phyloP scores from a whole-genome alignment of 331 rosid genomes.

The Telfairia occidentalis region DNA sequence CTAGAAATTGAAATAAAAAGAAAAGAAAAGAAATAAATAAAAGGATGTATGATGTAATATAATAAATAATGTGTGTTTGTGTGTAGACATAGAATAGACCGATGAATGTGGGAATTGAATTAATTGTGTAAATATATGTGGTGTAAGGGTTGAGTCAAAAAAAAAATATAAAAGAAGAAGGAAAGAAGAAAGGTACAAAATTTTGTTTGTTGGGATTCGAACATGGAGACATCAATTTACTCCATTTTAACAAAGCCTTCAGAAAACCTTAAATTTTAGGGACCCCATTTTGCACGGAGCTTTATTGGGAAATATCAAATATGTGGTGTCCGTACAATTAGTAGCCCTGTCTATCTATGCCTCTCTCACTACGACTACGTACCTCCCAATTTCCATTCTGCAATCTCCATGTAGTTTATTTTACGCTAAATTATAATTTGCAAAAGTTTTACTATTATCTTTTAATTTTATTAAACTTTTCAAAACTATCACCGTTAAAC shows the following conservation, averaged over 20 bases:
- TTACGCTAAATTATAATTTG: too few species aligned
- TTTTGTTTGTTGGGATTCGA: neutral
- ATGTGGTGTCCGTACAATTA: conserved; percentile 7
- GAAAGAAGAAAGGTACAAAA: neutral
- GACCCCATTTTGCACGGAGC: conserved; percentile 1
- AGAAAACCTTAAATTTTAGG: neutral
- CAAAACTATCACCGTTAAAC: too few species aligned
- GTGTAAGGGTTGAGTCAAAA: neutral
- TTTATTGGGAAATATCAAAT: neutral
- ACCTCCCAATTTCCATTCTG: too few species aligned
- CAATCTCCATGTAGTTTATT: too few species aligned
- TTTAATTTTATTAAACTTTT: too few species aligned
- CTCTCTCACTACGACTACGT: neutral
- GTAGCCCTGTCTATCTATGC: neutral
- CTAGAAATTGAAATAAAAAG: neutral
- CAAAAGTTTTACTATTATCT: too few species aligned
- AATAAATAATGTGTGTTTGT: neutral
- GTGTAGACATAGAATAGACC: neutral
- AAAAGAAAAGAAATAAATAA: neutral
- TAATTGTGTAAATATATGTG: neutral
- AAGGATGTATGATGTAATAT: neutral
- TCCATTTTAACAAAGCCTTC: neutral
- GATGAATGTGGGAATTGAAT: neutral
- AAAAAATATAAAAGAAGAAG: neutral
- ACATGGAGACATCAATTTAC: neutral